Evolutionary conservation across 202 grass and related monocot genomes (phyloP).

Genomic region (Carex arenaria): DNA sequence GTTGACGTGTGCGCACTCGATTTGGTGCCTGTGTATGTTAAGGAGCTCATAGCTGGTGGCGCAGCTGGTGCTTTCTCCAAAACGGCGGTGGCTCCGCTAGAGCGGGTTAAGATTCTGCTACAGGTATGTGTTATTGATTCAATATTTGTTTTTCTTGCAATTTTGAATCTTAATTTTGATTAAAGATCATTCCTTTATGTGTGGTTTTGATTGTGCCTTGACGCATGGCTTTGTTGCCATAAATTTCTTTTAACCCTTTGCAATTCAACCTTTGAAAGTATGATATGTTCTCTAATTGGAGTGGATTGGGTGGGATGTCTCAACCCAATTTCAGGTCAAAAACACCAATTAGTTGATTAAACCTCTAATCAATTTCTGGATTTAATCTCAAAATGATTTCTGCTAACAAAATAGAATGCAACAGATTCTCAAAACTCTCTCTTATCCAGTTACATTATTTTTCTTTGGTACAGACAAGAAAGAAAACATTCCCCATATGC

Average conservation of each 20-base stretch:
- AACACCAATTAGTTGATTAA: background rate
- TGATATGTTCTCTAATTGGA: background rate
- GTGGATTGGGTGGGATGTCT: background rate
- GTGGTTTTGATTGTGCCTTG: background rate
- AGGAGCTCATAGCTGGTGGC: conserved; percentile 83
- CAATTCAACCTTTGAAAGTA: background rate
- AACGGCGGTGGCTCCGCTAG: conserved; percentile 83
- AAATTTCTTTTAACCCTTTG: background rate
- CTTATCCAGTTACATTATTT: background rate
- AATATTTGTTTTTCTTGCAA: background rate
- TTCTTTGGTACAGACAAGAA: background rate
- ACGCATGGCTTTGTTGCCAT: background rate
- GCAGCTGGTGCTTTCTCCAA: conserved; percentile 89
- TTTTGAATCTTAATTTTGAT: background rate
- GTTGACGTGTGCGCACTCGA: conserved; percentile 74
- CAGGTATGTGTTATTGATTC: conserved; percentile 39
- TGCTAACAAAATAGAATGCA: background rate
- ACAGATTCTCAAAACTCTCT: background rate
- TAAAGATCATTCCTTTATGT: background rate
- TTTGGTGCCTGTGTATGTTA: conserved; percentile 73
- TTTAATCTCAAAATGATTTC: background rate
- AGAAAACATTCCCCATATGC: background rate
- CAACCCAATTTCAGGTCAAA: background rate
- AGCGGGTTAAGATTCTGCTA: conserved; percentile 87
- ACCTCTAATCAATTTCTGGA: background rate